phyloP scores from a whole-genome alignment of 495 filamentous ascomycete genomes.

The Penicillium robsamsonii region DNA sequence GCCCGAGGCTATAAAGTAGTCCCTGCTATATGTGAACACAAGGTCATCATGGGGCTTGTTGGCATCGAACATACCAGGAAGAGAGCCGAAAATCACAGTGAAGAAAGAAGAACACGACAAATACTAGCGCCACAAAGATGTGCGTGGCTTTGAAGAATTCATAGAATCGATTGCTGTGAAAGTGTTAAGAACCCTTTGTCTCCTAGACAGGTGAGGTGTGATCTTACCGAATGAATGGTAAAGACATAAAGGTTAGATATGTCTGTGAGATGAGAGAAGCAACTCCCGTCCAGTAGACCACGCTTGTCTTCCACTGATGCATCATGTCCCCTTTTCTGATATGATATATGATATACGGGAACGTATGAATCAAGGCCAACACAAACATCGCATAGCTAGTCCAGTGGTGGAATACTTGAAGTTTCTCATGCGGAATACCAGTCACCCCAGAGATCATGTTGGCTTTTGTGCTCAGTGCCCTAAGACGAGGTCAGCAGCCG shows the following conservation, averaged over 20 bases:
- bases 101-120: constrained; percentile 50
- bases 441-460: constrained; percentile 50
- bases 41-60: background rate
- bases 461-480: constrained; percentile 33
- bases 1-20: constrained; percentile 59
- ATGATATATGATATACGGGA: constrained; percentile 52
- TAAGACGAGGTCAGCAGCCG: constrained; percentile 12
- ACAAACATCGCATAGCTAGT: constrained; percentile 47
- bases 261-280: constrained; percentile 48
- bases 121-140: constrained; percentile 43
- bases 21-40: constrained; percentile 32
- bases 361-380: constrained; percentile 49
- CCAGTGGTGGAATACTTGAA: constrained; percentile 48
- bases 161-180: constrained; percentile 45
- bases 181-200: background rate
- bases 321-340: constrained; percentile 47
- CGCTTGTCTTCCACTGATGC: constrained; percentile 39
- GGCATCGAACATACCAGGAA: constrained; percentile 44
- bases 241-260: constrained; percentile 50
- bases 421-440: constrained; percentile 51
- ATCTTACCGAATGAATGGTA: constrained; percentile 43
- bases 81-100: constrained; percentile 39
- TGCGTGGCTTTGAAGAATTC: constrained; percentile 56
- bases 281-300: constrained; percentile 43
- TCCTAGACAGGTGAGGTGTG: background rate